Percentiles rank a stretch among this genome's conserved stretches.
Evolutionary conservation across 2,329 filamentous ascomycete species (phyloP).

Genomic region (Pezicula carpinea): DNA sequence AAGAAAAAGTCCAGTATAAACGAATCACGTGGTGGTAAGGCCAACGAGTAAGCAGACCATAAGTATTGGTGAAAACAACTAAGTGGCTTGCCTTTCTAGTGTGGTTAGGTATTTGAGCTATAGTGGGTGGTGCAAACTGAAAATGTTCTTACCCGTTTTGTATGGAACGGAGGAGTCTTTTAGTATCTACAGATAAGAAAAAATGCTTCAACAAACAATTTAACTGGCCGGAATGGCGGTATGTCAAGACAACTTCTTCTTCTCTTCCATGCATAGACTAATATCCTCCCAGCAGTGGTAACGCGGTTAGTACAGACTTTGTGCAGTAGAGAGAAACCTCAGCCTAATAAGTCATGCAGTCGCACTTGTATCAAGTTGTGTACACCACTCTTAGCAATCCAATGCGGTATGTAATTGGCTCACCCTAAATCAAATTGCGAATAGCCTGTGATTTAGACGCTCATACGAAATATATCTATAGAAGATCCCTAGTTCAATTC

Average conservation of each 20-base stretch:
- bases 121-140: too few relatives aligned
- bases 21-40: too few relatives aligned
- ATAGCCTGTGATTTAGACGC: neutral
- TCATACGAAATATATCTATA: neutral
- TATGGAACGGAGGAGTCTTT: too few relatives aligned
- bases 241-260: neutral
- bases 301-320: neutral
- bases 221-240: neutral
- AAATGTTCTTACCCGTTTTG: too few relatives aligned
- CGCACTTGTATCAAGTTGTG: constrained; percentile 2
- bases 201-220: neutral
- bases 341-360: neutral
- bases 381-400: constrained; percentile 1
- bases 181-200: too few relatives aligned
- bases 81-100: too few relatives aligned
- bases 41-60: too few relatives aligned
- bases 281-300: neutral
- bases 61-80: too few relatives aligned
- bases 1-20: too few relatives aligned
- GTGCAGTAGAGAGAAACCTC: too few relatives aligned
- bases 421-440: too few relatives aligned
- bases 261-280: neutral
- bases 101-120: too few relatives aligned
- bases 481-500: constrained; percentile 2
- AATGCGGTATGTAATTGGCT: neutral